Evolutionary conservation across 208 protist species (phyloP).

Genomic region (Novymonas esmeraldas): DNA sequence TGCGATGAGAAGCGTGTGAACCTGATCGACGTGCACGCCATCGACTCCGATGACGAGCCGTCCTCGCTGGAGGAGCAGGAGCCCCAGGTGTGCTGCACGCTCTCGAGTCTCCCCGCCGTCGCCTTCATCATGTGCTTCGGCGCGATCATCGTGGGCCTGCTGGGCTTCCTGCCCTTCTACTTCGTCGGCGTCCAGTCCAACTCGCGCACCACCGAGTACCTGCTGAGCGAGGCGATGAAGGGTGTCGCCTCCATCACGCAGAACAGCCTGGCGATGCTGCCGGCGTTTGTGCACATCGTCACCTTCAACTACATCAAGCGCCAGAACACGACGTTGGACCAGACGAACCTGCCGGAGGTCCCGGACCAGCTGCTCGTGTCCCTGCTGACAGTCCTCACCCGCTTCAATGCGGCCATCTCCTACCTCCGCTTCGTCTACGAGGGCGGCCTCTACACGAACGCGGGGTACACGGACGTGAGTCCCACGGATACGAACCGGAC

Average conservation of each 20-base stretch:
- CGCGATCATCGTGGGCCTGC: conserved; percentile 45
- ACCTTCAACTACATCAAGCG: conserved; percentile 57
- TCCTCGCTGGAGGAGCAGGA: conserved; percentile 16
- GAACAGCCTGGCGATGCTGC: conserved; percentile 50
- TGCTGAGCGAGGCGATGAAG: conserved; percentile 52
- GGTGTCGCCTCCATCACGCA: conserved; percentile 53
- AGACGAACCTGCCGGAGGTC: conserved; percentile 26
- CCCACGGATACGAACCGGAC: not conserved
- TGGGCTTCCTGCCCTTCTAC: conserved; percentile 70
- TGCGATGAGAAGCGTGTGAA: conserved; percentile 21
- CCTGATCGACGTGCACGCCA: conserved; percentile 27
- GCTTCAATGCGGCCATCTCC: conserved; percentile 36
- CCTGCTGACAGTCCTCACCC: conserved; percentile 40
- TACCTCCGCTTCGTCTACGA: conserved; percentile 46
- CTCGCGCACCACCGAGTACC: conserved; percentile 37
- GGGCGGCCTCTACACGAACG: conserved; percentile 35
- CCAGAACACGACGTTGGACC: conserved; percentile 30
- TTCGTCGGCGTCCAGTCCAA: conserved; percentile 48
- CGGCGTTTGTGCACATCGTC: conserved; percentile 58
- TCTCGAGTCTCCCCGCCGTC: conserved; percentile 47
- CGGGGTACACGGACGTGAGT: conserved; percentile 27
- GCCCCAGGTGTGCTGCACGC: conserved; percentile 29
- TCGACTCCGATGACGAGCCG: conserved; percentile 33
- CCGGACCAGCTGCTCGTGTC: conserved; percentile 34
- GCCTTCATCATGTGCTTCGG: conserved; percentile 57